Percentiles rank a stretch among this genome's conserved stretches.
phyloP scores from a whole-genome alignment of 495 filamentous ascomycete species.

The Aspergillus diversus region DNA sequence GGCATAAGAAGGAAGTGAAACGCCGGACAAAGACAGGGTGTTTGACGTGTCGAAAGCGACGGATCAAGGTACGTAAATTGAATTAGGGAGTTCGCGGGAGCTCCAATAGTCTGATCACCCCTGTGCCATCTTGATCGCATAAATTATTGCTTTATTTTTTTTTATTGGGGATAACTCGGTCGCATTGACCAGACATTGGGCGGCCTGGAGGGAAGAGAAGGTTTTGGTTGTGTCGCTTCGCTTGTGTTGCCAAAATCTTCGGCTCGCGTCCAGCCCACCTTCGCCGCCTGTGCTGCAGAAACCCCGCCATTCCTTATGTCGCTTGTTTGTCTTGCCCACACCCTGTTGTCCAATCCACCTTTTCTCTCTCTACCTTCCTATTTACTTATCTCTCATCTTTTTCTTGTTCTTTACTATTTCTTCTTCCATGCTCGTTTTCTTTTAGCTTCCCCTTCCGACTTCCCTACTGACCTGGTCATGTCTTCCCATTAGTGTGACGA shows the following conservation, averaged over 20 bases:
- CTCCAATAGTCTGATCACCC: background rate
- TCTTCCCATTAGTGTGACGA: slow-evolving; percentile 82
- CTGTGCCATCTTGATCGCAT: background rate
- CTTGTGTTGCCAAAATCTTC: slow-evolving; percentile 41
- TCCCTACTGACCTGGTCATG: slow-evolving; percentile 13
- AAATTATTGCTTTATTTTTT: slow-evolving; percentile 1
- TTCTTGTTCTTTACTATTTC: slow-evolving; percentile 25
- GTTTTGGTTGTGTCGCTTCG: slow-evolving; percentile 41
- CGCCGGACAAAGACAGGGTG: slow-evolving; percentile 97
- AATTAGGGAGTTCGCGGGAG: slow-evolving; percentile 12
- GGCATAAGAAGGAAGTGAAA: slow-evolving; percentile 99
- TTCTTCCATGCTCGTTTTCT: slow-evolving; percentile 19
- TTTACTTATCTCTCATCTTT: slow-evolving; percentile 30
- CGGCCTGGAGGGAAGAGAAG: slow-evolving; percentile 23
- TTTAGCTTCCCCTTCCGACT: slow-evolving; percentile 24
- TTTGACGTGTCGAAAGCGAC: slow-evolving; percentile 92
- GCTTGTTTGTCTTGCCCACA: slow-evolving; percentile 27
- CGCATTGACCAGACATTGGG: slow-evolving; percentile 16
- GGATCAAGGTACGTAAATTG: slow-evolving; percentile 86
- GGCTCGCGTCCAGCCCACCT: slow-evolving; percentile 41
- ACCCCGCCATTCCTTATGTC: slow-evolving; percentile 43
- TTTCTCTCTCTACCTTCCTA: slow-evolving; percentile 3
- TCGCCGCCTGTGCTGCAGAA: slow-evolving; percentile 22
- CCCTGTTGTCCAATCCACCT: slow-evolving; percentile 21
- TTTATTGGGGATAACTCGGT: slow-evolving; percentile 13